A percentile compares a stretch with the other conserved stretches of the same genome.
These are phyloP conservation scores for Coprinopsis strossmayeri DNA, from an alignment of 768 basidiomycete species.

Conservation along the genomic window DNA sequence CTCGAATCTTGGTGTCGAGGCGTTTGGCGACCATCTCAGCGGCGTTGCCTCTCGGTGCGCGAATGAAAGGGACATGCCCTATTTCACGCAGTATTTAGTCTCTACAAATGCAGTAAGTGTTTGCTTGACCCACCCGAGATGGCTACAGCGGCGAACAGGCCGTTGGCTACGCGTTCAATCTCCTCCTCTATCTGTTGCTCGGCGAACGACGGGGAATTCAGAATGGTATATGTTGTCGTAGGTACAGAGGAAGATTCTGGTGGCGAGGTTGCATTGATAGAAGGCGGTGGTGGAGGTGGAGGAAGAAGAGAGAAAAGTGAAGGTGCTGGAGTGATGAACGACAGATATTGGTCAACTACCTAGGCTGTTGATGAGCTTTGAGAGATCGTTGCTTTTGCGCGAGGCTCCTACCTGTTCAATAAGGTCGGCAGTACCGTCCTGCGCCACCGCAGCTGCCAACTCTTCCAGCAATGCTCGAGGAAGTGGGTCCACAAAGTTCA, in stretches of 20 bases:
- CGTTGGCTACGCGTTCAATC: constrained; percentile 85
- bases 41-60: constrained; percentile 91
- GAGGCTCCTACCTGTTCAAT: constrained; percentile 58
- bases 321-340: constrained; percentile 90
- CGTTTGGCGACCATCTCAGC: constrained; percentile 99
- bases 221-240: constrained; percentile 77
- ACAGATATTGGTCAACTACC: constrained; percentile 95
- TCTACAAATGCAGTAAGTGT: not conserved
- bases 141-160: constrained; percentile 86
- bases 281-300: constrained; percentile 35
- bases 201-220: constrained; percentile 86
- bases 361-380: constrained; percentile 23
- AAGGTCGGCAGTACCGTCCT: constrained; percentile 74
- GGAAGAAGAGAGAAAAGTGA: constrained; percentile 89
- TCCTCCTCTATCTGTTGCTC: constrained; percentile 92
- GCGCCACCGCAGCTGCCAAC: constrained; percentile 82
- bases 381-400: constrained; percentile 5
- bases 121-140: constrained; percentile 59
- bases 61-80: constrained; percentile 93
- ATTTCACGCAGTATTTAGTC: constrained; percentile 6
- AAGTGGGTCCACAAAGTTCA: constrained; percentile 93
- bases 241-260: constrained; percentile 33
- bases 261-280: constrained; percentile 26
- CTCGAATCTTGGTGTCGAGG: constrained; percentile 86
- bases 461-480: constrained; percentile 88